These are phyloP conservation scores for Aspergillus kassunensis DNA, from an alignment of 495 filamentous ascomycete genomes.

Conservation along the genomic window DNA sequence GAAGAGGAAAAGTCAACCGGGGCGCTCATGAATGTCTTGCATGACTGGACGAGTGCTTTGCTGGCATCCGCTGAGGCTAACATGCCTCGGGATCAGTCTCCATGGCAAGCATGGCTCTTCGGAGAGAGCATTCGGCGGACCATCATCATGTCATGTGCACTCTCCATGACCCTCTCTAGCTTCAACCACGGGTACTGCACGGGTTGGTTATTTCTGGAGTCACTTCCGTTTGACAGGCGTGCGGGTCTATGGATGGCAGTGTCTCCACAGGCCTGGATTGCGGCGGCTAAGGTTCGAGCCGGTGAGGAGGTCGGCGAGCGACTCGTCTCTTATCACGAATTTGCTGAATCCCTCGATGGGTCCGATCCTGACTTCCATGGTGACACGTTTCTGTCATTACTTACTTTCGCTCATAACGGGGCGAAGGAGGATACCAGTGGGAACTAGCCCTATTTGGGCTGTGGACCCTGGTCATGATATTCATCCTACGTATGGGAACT, in stretches of 20 bases:
- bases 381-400: neutral
- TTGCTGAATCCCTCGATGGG: neutral
- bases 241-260: conserved; percentile 2
- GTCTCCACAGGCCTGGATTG: conserved; percentile 5
- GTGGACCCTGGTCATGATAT: too few relatives aligned
- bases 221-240: conserved; percentile 2
- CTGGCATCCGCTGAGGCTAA: neutral
- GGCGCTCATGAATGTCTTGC: neutral
- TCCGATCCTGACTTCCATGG: neutral
- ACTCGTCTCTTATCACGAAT: conserved; percentile 1
- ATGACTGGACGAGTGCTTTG: neutral
- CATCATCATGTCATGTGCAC: conserved; percentile 1
- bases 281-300: neutral
- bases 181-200: conserved; percentile 5
- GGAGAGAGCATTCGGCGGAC: conserved; percentile 6
- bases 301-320: conserved; percentile 1
- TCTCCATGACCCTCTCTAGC: neutral
- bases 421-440: neutral
- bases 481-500: too few relatives aligned
- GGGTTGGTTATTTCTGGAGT: conserved; percentile 4
- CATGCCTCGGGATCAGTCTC: neutral
- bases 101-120: conserved; percentile 4
- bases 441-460: neutral
- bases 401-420: neutral
- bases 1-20: neutral